These are phyloP conservation scores for Ascochyta clinopodiicola DNA, from an alignment of 2,329 filamentous ascomycete genomes.

Conservation along the genomic window DNA sequence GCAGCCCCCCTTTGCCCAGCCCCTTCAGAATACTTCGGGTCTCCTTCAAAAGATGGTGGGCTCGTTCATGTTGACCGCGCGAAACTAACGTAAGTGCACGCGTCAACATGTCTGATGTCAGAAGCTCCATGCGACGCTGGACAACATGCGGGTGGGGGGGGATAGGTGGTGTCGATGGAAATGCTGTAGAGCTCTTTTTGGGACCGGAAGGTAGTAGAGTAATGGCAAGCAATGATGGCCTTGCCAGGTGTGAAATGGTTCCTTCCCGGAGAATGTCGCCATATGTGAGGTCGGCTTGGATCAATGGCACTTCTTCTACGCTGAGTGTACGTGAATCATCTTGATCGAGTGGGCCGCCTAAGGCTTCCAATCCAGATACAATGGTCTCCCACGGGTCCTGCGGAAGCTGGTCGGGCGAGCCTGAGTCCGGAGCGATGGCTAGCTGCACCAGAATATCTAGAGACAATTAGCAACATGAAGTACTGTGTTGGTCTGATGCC, in stretches of 20 bases:
- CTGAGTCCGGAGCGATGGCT: constrained; percentile 85
- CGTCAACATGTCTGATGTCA: constrained; percentile 98
- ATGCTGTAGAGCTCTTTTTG: constrained; percentile 63
- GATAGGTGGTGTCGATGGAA: constrained; percentile 71
- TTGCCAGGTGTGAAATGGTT: constrained; percentile 80
- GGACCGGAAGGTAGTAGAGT: constrained; percentile 84
- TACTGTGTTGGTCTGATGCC: not conserved
- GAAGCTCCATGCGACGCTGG: constrained; percentile 93
- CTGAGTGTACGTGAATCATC: constrained; percentile 84
- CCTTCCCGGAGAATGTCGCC: constrained; percentile 93
- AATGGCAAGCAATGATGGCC: constrained; percentile 90
- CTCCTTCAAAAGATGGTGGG: constrained; percentile 89
- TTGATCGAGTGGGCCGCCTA: constrained; percentile 84
- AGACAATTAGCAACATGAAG: constrained; percentile 20
- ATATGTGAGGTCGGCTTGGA: constrained; percentile 93
- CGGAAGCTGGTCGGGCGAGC: constrained; percentile 80
- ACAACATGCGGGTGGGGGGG: constrained; percentile 95
- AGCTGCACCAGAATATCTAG: constrained; percentile 91
- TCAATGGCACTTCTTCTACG: constrained; percentile 91
- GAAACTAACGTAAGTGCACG: constrained; percentile 89
- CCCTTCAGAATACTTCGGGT: constrained; percentile 95
- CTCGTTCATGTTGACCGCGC: constrained; percentile 89
- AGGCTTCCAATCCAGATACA: constrained; percentile 90
- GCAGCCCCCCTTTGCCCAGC: constrained; percentile 90
- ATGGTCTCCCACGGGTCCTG: constrained; percentile 98